Base-by-base conservation (phyloP, 176 grass and related monocot genomes). In the Bromus sterilis region DNA sequence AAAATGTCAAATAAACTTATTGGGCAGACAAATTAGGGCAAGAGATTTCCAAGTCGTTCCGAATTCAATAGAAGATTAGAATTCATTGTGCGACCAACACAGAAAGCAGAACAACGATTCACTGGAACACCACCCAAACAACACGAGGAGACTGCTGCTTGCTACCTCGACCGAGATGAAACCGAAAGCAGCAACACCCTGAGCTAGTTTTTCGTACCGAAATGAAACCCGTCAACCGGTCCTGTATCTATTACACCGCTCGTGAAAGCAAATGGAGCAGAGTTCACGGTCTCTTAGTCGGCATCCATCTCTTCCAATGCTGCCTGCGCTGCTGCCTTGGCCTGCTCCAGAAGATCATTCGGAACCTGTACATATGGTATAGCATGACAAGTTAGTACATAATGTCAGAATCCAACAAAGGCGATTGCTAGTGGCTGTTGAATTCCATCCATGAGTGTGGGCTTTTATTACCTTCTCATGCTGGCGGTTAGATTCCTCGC, bases 291-390 rank as follows among this genome's bases (percentile, higher is more conserved):
- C 70, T 23, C 80, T 64, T 82, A 95, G 81, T 92, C 93, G 3
- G 93, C 89, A 61, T 93, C 93, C 93, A 95, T 95, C 84, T 92
- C 93, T 80, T 95, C 90, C 3, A 95, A 76, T 32, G 90, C 93
- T 9, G 84, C 87, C 79, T 90, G 91, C 7, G 93, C 90, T 33
- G 90, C 90, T 28, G 80, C 59, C 80, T 92, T 92, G 28, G 85
- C 93, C 82, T 89, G 82, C 83, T 89, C 80, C 74, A 90, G 72
- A 23, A 92, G 82, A 72, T 82, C 65, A 32, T 71, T 56, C 11
- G 93, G 90, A 30, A 92, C 90, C 93, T 96, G 87, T 13, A 65
- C 72, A 18, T 53, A 53, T 18, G 11, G 51, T 8, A 76, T 73
- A 31, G 7, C 4, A 62, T 70, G 41, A 1, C 56, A 42, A 21